phyloP scores from a whole-genome alignment of 305 asterid species.

The Fraxinus xanthoxyloides region DNA sequence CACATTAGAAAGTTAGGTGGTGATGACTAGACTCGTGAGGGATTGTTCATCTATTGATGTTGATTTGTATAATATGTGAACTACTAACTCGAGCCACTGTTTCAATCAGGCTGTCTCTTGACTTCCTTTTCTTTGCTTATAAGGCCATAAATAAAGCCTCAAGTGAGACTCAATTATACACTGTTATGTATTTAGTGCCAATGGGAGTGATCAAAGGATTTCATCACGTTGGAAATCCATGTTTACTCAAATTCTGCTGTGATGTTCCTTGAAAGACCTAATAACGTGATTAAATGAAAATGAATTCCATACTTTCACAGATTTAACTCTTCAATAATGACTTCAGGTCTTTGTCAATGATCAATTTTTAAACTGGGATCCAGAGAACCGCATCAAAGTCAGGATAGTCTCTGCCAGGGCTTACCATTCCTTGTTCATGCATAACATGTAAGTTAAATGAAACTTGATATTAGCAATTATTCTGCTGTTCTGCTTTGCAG shows the following conservation, averaged over 20 bases:
- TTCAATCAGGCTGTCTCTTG: background rate
- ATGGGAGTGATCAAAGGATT: background rate
- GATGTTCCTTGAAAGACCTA: background rate
- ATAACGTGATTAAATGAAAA: background rate
- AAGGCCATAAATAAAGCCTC: background rate
- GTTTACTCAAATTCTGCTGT: background rate
- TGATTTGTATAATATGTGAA: background rate
- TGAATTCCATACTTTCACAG: background rate
- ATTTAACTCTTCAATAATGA: background rate
- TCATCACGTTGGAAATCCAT: background rate
- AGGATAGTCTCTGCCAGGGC: conserved; percentile 99
- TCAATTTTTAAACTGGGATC: conserved; percentile 98
- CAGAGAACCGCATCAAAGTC: conserved; percentile 89
- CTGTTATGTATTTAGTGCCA: background rate
- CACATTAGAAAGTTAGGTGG: background rate
- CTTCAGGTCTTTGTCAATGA: conserved; percentile 92
- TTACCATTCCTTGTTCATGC: conserved; percentile 98
- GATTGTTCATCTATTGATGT: background rate
- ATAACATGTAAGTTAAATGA: conserved; percentile 75
- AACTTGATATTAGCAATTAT: background rate
- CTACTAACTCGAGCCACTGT: background rate
- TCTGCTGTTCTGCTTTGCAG: conserved; percentile 37
- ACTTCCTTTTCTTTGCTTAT: background rate
- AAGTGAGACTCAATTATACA: background rate
- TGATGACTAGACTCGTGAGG: background rate